Percentiles rank a stretch among this genome's conserved stretches.
phyloP scores from a whole-genome alignment of 1,284 basidiomycete species.

The Cryptococcus sp. region DNA sequence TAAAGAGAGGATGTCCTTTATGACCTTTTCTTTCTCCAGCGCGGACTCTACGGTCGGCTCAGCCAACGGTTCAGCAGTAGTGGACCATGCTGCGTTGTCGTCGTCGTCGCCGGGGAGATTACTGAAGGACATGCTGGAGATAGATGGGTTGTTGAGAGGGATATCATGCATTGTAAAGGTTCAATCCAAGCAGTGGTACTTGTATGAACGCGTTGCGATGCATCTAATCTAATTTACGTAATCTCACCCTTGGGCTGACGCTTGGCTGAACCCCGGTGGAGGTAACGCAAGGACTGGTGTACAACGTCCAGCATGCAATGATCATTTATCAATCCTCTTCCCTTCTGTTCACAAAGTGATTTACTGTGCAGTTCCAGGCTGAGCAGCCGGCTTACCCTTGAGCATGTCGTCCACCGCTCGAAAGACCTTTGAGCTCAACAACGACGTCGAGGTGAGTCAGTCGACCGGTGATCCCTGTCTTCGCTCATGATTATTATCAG shows the following conservation, averaged over 20 bases:
- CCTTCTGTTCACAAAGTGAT: too few species aligned
- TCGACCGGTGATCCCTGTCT: slow-evolving; percentile 2
- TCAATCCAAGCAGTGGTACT: too few species aligned
- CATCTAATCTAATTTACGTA: not conserved
- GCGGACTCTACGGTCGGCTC: slow-evolving; percentile 41
- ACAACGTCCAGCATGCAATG: too few species aligned
- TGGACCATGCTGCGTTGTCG: slow-evolving; percentile 11
- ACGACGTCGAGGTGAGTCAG: slow-evolving; percentile 61
- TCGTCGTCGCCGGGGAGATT: slow-evolving; percentile 4
- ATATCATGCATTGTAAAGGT: too few species aligned
- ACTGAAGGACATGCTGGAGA: slow-evolving; percentile 11
- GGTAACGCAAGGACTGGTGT: not conserved
- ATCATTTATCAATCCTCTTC: too few species aligned
- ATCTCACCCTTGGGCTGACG: not conserved
- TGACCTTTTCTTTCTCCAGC: slow-evolving; percentile 44
- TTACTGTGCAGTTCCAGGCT: too few species aligned
- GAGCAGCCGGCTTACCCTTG: not conserved
- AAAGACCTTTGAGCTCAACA: slow-evolving; percentile 79
- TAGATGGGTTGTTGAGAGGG: not conserved
- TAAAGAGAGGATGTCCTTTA: slow-evolving; percentile 46
- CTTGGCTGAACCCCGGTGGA: not conserved
- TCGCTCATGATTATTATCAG: slow-evolving; percentile 9
- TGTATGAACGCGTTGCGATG: too few species aligned
- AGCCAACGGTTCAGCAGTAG: not conserved
- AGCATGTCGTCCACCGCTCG: slow-evolving; percentile 39